Base-by-base conservation (phyloP, 345 rosid genomes). In the Gossypium rotundifolium region DNA sequence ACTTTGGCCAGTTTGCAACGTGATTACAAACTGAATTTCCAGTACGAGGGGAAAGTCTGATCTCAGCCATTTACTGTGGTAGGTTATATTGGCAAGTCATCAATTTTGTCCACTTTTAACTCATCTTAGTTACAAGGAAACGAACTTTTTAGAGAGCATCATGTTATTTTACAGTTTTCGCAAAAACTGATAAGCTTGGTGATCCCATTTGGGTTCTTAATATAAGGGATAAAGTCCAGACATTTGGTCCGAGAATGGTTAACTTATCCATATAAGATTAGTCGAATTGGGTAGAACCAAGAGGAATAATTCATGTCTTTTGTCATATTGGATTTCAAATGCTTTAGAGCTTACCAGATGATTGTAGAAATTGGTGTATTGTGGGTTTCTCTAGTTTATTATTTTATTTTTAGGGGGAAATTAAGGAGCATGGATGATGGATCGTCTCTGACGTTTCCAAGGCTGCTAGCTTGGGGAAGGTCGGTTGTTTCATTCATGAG, bases 41-140 rank as follows among this genome's bases (percentile, higher is more conserved):
- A 81, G 76, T 93, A 90, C 29, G 85, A 59, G 82, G 98, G 98
- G 73, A 95, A 95, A 85, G 98, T 93, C 68, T 95, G 83, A 89
- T 76, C 17, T 51, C 10, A 33, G 53, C 65, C 54, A 68, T 44
- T 74, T 48, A 48, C 44, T 62, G 6, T 33, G 65, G 73, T 38
- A 60, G 63, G 52, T 49, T 59, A 52, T n/a, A 29, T 25, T 55
- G 58, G 61, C 65, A 45, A 57, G 42, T 69, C 51, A 60, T 33
- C 72, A 45, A 45, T 45, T 48, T 68, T 68, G 58, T 49, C 4
- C 42, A 48, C n/a, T 55, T 12, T 45, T 25, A 48, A 14, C 57
- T 23, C 54, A 8, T 48, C 18, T 68, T 25, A 49, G 58, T 14
- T 49, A 20, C 53, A 12, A 65, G 14, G 54, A 22, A 46, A 22